Conservation (phyloP, 257 asterid genomes). For the Leptodermis oblonga region DNA sequence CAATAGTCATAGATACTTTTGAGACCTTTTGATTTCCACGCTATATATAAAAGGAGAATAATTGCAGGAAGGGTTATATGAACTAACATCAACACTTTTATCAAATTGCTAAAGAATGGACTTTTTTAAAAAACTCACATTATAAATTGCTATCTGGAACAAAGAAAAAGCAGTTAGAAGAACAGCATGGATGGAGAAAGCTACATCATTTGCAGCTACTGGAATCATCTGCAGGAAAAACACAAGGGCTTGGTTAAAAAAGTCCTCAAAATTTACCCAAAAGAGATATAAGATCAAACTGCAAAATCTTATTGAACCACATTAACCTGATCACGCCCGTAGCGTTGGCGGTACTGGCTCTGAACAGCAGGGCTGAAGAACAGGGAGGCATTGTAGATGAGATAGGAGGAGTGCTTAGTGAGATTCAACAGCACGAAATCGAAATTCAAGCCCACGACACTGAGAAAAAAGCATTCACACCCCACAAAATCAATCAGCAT, state of each 20-base stretch:
- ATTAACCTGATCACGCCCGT: conserved; percentile 59
- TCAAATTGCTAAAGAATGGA: not conserved
- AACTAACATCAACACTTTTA: not conserved
- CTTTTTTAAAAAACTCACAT: conserved; percentile 23
- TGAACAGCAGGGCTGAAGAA: conserved; percentile 79
- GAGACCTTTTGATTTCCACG: conserved; percentile 85
- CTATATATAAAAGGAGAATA: conserved; percentile 43
- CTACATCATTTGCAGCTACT: conserved; percentile 95
- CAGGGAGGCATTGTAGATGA: conserved; percentile 81
- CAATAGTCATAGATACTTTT: conserved; percentile 40
- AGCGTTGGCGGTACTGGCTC: conserved; percentile 63
- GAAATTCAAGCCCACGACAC: conserved; percentile 93
- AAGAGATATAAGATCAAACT: not conserved
- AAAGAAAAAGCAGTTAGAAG: conserved; percentile 64
- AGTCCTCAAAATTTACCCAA: too few relatives aligned
- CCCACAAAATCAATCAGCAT: not conserved
- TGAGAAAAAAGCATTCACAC: conserved; percentile 20
- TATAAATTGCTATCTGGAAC: conserved; percentile 71
- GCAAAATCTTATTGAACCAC: not conserved
- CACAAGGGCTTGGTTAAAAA: not conserved
- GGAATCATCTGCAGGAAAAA: conserved; percentile 74
- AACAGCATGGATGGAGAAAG: conserved; percentile 89
- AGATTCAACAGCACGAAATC: conserved; percentile 77
- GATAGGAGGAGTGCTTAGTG: conserved; percentile 86
- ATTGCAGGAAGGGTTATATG: not conserved